Conservation (phyloP, 768 basidiomycete species). For the Cystofilobasidium capitatum region DNA sequence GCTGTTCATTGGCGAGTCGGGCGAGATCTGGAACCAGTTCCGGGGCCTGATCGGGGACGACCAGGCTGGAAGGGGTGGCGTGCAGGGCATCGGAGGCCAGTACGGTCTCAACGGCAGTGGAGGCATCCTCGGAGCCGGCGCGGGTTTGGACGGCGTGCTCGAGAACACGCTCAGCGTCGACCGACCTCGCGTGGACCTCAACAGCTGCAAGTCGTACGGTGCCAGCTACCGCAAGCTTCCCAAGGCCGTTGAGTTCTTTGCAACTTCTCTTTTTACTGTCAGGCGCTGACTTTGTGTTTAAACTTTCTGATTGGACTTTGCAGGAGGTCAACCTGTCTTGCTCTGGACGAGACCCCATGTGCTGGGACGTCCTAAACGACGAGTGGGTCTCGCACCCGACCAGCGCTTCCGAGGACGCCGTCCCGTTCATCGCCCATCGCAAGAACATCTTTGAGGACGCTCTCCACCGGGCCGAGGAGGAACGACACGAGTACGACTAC, state of each 20-base stretch:
- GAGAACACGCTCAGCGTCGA: slow-evolving; percentile 65
- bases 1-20: slow-evolving; percentile 64
- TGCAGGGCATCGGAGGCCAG: slow-evolving; percentile 30
- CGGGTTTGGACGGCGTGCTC: slow-evolving; percentile 63
- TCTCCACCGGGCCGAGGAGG: slow-evolving; percentile 92
- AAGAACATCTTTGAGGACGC: slow-evolving; percentile 95
- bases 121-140: slow-evolving; percentile 43
- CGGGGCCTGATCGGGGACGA: slow-evolving; percentile 77
- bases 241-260: slow-evolving; percentile 51
- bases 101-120: slow-evolving; percentile 28
- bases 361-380: slow-evolving; percentile 91
- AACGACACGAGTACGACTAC: slow-evolving; percentile 94
- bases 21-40: slow-evolving; percentile 71
- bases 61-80: slow-evolving; percentile 42
- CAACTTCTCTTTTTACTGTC: background rate
- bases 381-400: slow-evolving; percentile 98
- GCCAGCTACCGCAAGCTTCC: slow-evolving; percentile 89
- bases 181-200: slow-evolving; percentile 55
- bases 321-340: slow-evolving; percentile 84
- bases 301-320: background rate
- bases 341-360: slow-evolving; percentile 87
- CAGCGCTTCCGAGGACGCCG: slow-evolving; percentile 93
- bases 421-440: slow-evolving; percentile 78
- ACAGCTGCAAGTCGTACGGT: slow-evolving; percentile 50
- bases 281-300: slow-evolving; percentile 12